Conservation (phyloP, 2,329 filamentous ascomycete genomes). For the Onygenales sp. region DNA sequence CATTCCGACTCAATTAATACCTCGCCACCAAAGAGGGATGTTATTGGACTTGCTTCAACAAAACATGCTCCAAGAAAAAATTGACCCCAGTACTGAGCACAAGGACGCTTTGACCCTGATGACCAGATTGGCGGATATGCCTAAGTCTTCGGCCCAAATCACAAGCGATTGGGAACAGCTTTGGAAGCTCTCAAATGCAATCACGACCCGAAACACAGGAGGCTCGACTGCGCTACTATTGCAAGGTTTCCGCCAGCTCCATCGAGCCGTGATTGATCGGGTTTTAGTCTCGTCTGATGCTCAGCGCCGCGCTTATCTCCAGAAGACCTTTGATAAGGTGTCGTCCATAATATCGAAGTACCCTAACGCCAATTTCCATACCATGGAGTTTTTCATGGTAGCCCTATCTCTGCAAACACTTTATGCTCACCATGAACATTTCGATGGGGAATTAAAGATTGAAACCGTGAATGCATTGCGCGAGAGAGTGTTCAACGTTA, state of each 20-base stretch:
- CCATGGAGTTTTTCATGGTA: conserved; percentile 28
- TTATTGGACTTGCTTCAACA: conserved; percentile 27
- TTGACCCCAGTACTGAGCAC: conserved; percentile 13
- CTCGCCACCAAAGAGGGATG: conserved; percentile 25
- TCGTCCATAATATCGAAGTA: conserved; percentile 21
- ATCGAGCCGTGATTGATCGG: conserved; percentile 26
- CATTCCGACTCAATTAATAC: conserved; percentile 26
- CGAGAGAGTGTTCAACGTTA: conserved; percentile 22
- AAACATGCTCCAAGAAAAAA: conserved; percentile 19
- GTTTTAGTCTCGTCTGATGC: conserved; percentile 25
- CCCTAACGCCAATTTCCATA: conserved; percentile 22
- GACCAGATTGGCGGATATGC: conserved; percentile 29
- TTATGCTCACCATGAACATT: conserved; percentile 21
- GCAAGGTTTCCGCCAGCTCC: conserved; percentile 24
- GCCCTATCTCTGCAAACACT: conserved; percentile 26
- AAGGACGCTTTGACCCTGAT: conserved; percentile 28
- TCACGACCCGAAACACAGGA: conserved; percentile 21
- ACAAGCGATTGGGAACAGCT: conserved; percentile 27
- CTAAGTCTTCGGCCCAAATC: conserved; percentile 27
- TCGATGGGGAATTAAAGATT: conserved; percentile 20
- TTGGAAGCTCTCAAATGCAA: conserved; percentile 27
- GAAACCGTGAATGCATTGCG: conserved; percentile 24
- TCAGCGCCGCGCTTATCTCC: conserved; percentile 24
- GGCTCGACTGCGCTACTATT: conserved; percentile 12
- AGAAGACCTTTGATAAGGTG: conserved; percentile 25